Base-by-base conservation (phyloP, 116 monocot species). In the Phalaenopsis hybrid region DNA sequence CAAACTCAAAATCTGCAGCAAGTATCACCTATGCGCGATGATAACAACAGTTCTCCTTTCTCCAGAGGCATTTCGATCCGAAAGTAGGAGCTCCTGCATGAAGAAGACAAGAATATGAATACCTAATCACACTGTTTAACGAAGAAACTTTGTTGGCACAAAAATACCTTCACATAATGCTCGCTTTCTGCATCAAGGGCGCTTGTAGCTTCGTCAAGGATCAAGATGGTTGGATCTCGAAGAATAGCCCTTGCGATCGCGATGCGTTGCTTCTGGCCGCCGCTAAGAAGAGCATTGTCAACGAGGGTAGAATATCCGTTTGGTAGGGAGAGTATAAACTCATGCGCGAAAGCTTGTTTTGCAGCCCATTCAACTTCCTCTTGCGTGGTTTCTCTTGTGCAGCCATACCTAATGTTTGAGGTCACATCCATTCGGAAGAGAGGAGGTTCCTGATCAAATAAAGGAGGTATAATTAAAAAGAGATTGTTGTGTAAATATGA, bases 151-250 rank as follows among this genome's bases (percentile, higher is more conserved):
- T 11, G n/a, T 46, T 46, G 18, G 15, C 18, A 77, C 8, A 5
- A 28, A 50, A 78, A n/a, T 88, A 92, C 95, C 95, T 97, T 94
- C 49, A 94, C 87, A 83, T 94, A 90, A 84, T 91, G 84, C 86
- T 98, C 98, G 80, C 91, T 98, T 81, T 98, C 98, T 59, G 98
- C 95, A 84, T 98, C 98, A 80, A 98, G 93, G 78, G 98, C 98
- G 82, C 95, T 98, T 18, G 95, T 98, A 55, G 95, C 93, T 90
- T 98, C 95, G 88, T 98, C 95, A 79, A 95, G 90, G 76, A 98
- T 87, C 84, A 98, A 87, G 84, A 98, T 93, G 8, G 82, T 88
- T 6, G 98, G 98, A 76, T 98, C 89, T 87, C 98, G 93, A 80
- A 98, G 88, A 85, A 98, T 90, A 75, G 98, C 98, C 81, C 98